These are phyloP conservation scores for Herpetomonas tarakana DNA, from an alignment of 208 protist species.

Conservation along the genomic window DNA sequence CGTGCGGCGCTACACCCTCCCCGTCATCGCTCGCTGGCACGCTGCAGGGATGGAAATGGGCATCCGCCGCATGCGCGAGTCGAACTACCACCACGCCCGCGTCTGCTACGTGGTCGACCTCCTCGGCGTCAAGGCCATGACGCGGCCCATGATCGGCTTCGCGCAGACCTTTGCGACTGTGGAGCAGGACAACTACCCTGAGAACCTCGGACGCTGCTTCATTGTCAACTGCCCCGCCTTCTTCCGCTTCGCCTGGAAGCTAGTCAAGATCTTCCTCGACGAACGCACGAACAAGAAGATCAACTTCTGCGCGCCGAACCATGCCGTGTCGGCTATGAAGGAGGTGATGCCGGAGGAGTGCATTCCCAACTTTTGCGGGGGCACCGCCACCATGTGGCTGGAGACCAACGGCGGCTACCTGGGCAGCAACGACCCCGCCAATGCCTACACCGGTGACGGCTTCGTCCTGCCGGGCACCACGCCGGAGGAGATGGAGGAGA, in stretches of 20 bases:
- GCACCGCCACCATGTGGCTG: conserved; percentile 64
- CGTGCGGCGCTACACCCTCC: conserved; percentile 55
- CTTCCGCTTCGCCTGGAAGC: conserved; percentile 70
- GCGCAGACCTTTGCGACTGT: conserved; percentile 65
- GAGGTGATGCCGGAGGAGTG: conserved; percentile 58
- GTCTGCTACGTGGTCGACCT: conserved; percentile 77
- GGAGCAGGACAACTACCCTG: conserved; percentile 88
- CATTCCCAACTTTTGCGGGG: conserved; percentile 79
- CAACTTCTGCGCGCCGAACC: conserved; percentile 41
- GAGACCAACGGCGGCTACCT: conserved; percentile 44
- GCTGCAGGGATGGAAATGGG: conserved; percentile 67
- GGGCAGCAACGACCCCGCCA: conserved; percentile 56
- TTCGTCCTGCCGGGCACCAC: conserved; percentile 15
- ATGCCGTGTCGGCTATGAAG: conserved; percentile 49
- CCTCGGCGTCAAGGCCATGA: conserved; percentile 56
- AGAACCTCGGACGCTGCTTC: conserved; percentile 71
- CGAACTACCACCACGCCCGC: conserved; percentile 56
- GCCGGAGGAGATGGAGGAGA: conserved; percentile 14
- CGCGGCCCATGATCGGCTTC: conserved; percentile 73
- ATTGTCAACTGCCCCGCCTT: conserved; percentile 80
- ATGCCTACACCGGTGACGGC: conserved; percentile 32
- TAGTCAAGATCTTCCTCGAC: conserved; percentile 81
- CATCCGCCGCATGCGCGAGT: conserved; percentile 41
- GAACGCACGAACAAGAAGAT: conserved; percentile 82
- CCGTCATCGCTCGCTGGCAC: conserved; percentile 67